These are phyloP conservation scores for Mycogone perniciosa DNA, from an alignment of 2,329 filamentous ascomycete species.

Conservation along the genomic window DNA sequence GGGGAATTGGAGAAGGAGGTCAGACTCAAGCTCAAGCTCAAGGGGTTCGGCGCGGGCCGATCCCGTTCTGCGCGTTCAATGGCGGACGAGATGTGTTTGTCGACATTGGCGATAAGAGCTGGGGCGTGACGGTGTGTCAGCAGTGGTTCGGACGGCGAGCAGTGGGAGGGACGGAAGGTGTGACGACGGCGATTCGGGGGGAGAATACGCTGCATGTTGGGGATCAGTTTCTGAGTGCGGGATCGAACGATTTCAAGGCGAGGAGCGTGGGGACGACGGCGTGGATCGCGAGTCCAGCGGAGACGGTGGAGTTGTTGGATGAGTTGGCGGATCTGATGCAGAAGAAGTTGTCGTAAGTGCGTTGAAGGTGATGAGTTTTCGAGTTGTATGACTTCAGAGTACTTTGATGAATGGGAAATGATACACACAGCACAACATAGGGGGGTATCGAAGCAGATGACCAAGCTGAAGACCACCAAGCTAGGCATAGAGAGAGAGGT, in stretches of 20 bases:
- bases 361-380: no score
- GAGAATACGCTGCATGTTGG: conserved; percentile 87
- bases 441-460: no score
- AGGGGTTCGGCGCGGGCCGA: conserved; percentile 21
- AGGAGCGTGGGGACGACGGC: conserved; percentile 87
- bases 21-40: neutral
- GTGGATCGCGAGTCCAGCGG: conserved; percentile 89
- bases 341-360: conserved; percentile 24
- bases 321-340: conserved; percentile 60
- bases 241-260: conserved; percentile 96
- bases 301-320: conserved; percentile 85
- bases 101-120: conserved; percentile 96
- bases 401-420: no score
- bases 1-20: no score
- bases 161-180: conserved; percentile 7
- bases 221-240: conserved; percentile 92
- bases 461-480: no score
- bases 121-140: conserved; percentile 91
- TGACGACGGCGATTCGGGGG: conserved; percentile 48
- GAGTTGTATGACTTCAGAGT: no score
- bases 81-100: conserved; percentile 97
- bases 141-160: conserved; percentile 64
- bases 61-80: conserved; percentile 98
- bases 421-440: no score
- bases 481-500: no score